phyloP scores from a whole-genome alignment of 1,284 basidiomycete genomes.

The Cerioporus squamosus region DNA sequence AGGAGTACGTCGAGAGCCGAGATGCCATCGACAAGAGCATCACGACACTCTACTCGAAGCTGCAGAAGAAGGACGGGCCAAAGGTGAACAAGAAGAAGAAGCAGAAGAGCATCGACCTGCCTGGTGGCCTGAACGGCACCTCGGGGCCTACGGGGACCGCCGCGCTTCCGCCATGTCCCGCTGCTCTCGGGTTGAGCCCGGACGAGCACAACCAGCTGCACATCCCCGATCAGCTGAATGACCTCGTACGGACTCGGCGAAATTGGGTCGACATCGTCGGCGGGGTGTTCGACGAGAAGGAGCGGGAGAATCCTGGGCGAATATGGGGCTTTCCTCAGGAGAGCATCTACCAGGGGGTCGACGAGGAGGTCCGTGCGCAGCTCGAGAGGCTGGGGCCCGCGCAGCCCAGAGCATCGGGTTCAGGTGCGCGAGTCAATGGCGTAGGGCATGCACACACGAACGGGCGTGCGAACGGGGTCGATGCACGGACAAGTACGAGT shows the following conservation, averaged over 20 bases:
- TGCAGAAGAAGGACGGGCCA: constrained; percentile 75
- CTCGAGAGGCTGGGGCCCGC: constrained; percentile 36
- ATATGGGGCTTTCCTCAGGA: constrained; percentile 75
- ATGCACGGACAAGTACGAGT: constrained; percentile 33
- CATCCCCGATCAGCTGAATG: constrained; percentile 73
- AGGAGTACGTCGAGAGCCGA: constrained; percentile 82
- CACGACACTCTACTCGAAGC: constrained; percentile 65
- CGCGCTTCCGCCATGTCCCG: constrained; percentile 53
- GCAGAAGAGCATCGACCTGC: constrained; percentile 52
- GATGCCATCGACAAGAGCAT: constrained; percentile 88
- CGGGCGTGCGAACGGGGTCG: constrained; percentile 15
- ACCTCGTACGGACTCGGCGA: constrained; percentile 70
- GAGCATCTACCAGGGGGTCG: constrained; percentile 78
- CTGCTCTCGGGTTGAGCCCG: constrained; percentile 67
- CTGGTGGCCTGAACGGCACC: constrained; percentile 37
- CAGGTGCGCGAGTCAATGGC: not conserved
- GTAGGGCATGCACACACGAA: not conserved
- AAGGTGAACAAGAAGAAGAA: constrained; percentile 74
- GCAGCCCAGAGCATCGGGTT: not conserved
- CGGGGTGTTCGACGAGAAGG: constrained; percentile 67
- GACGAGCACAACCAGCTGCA: constrained; percentile 69
- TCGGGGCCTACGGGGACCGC: constrained; percentile 19
- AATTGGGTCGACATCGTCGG: constrained; percentile 79
- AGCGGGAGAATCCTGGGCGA: constrained; percentile 63
- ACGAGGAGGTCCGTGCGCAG: constrained; percentile 56